These are phyloP conservation scores for Fusarium tanahbumbuense DNA, from an alignment of 2,329 filamentous ascomycete genomes.

Conservation along the genomic window DNA sequence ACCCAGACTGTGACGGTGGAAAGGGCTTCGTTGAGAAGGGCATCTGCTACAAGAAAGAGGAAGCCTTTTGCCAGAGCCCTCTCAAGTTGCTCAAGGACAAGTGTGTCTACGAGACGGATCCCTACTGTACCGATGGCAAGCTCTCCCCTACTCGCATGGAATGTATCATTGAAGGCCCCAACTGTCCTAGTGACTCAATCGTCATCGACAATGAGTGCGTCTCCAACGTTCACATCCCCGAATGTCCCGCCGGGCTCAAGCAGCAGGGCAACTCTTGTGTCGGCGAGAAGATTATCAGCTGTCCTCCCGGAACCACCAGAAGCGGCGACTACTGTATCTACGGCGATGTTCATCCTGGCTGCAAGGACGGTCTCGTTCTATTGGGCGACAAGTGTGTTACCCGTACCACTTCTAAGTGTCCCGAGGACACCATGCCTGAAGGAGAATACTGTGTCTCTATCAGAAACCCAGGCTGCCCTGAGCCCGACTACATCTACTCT, in stretches of 20 bases:
- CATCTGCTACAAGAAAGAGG: background rate
- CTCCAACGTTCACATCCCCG: background rate
- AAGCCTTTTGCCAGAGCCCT: background rate
- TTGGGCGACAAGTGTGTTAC: background rate
- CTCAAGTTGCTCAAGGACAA: background rate
- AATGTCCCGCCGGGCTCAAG: background rate
- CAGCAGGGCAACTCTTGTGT: background rate
- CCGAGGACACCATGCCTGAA: background rate
- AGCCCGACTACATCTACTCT: background rate
- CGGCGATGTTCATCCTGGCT: background rate
- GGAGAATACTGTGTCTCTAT: conserved; percentile 3
- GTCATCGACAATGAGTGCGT: background rate
- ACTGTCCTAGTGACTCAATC: background rate
- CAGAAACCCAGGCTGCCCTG: background rate
- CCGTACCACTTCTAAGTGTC: background rate
- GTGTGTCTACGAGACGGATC: background rate
- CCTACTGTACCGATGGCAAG: background rate
- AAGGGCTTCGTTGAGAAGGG: conserved; percentile 5
- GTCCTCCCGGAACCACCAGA: background rate
- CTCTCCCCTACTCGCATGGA: conserved; percentile 1
- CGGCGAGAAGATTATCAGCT: background rate
- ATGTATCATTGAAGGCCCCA: background rate
- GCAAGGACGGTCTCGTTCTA: background rate
- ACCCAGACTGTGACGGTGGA: background rate
- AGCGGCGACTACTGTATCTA: conserved; percentile 4